phyloP scores from a whole-genome alignment of 352 stramenopile genomes.

The Elongisporangium anandrum region DNA sequence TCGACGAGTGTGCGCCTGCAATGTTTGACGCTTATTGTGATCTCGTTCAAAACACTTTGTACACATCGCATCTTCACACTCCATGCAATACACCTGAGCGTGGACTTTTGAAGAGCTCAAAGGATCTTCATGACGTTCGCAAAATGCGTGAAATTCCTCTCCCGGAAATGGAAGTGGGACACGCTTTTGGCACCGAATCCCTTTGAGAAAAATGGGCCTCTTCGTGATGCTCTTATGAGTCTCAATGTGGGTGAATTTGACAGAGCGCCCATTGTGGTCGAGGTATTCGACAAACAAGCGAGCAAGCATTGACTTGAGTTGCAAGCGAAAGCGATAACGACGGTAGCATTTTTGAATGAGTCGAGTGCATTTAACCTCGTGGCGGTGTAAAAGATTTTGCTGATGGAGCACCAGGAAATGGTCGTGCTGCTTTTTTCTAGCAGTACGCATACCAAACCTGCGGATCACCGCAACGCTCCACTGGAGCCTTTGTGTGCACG shows the following conservation, averaged over 20 bases:
- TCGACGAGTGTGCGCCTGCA: conserved; percentile 32
- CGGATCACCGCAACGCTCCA: conserved; percentile 44
- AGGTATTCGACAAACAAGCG: conserved; percentile 61
- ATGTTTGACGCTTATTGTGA: conserved; percentile 41
- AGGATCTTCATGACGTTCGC: conserved; percentile 58
- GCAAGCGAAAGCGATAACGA: conserved; percentile 39
- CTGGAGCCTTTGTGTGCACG: conserved; percentile 32
- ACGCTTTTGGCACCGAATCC: conserved; percentile 36
- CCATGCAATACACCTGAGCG: conserved; percentile 55
- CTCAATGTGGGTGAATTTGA: conserved; percentile 36
- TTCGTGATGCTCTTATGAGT: conserved; percentile 30
- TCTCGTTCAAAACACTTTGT: conserved; percentile 54
- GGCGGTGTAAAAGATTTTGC: conserved; percentile 22
- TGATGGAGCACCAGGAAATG: conserved; percentile 40
- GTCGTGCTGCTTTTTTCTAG: conserved; percentile 31
- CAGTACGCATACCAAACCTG: conserved; percentile 35
- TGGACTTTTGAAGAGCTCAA: conserved; percentile 16
- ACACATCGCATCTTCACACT: conserved; percentile 74
- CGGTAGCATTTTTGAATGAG: conserved; percentile 42
- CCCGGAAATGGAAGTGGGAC: conserved; percentile 63
- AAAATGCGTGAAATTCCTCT: conserved; percentile 65
- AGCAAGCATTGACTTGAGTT: conserved; percentile 38
- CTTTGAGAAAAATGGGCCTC: conserved; percentile 49
- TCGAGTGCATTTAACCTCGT: conserved; percentile 20
- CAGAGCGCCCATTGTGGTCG: conserved; percentile 34